These are phyloP conservation scores for Xylaria sp. DNA, from an alignment of 2,329 filamentous ascomycete genomes.

Conservation along the genomic window DNA sequence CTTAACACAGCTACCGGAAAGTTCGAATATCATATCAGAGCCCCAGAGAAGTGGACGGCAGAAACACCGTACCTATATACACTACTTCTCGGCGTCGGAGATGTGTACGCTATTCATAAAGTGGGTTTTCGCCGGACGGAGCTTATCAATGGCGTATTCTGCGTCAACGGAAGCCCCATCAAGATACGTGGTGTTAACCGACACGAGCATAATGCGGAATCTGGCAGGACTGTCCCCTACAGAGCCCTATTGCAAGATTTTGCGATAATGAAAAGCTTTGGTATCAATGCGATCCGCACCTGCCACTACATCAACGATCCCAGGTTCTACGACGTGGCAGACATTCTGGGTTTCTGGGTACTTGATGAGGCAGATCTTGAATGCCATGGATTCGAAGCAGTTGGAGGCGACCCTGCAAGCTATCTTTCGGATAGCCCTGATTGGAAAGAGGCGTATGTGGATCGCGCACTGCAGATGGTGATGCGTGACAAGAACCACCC, in stretches of 20 bases:
- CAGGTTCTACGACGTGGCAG: slow-evolving; percentile 68
- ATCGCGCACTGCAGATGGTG: slow-evolving; percentile 72
- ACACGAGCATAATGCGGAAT: slow-evolving; percentile 74
- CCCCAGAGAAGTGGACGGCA: slow-evolving; percentile 74
- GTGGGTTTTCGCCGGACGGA: slow-evolving; percentile 73
- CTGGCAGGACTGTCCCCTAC: slow-evolving; percentile 69
- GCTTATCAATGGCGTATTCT: slow-evolving; percentile 68
- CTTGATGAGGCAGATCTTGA: slow-evolving; percentile 68
- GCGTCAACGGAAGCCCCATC: slow-evolving; percentile 72
- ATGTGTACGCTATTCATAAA: slow-evolving; percentile 59
- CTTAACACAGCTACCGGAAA: slow-evolving; percentile 53
- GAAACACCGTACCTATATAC: slow-evolving; percentile 73
- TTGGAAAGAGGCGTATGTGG: slow-evolving; percentile 73
- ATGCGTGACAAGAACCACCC: slow-evolving; percentile 69
- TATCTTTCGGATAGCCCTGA: slow-evolving; percentile 69
- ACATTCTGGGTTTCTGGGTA: slow-evolving; percentile 72
- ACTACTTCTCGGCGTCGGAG: slow-evolving; percentile 53
- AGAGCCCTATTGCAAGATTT: slow-evolving; percentile 71
- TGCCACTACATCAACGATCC: slow-evolving; percentile 73
- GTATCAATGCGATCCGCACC: slow-evolving; percentile 76
- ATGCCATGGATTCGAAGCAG: slow-evolving; percentile 61
- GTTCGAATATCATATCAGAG: slow-evolving; percentile 53
- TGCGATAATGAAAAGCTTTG: slow-evolving; percentile 72
- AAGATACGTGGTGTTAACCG: slow-evolving; percentile 75
- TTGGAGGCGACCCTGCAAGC: slow-evolving; percentile 56